Evolutionary conservation across 495 filamentous ascomycete species (phyloP).

Genomic region (Hypoxylon subgilvum): DNA sequence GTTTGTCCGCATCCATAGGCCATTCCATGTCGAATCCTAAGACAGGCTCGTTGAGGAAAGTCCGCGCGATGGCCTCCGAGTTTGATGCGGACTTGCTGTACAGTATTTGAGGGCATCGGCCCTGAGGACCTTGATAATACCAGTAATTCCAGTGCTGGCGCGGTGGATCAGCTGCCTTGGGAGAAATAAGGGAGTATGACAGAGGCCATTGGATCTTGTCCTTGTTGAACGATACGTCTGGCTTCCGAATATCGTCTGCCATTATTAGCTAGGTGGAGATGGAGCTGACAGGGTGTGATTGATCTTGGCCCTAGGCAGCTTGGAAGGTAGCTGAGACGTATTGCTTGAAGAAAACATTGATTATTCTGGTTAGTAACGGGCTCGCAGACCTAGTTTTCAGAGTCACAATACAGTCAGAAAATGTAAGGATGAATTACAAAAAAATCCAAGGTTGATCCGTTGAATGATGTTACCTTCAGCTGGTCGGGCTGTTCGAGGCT

Average conservation of each 20-base stretch:
- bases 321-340: too few relatives aligned
- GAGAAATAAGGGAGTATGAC: conserved; percentile 3
- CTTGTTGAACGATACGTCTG: conserved; percentile 7
- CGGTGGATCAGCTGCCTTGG: neutral
- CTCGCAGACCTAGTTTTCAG: too few relatives aligned
- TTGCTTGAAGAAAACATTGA: too few relatives aligned
- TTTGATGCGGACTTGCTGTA: conserved; percentile 36
- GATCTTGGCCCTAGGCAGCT: too few relatives aligned
- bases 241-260: conserved; percentile 1
- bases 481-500: too few relatives aligned
- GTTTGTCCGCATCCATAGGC: conserved; percentile 53
- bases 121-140: conserved; percentile 10
- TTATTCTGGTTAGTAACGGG: too few relatives aligned
- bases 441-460: too few relatives aligned
- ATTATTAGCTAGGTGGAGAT: neutral
- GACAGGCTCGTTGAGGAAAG: conserved; percentile 66
- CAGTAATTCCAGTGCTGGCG: conserved; percentile 13
- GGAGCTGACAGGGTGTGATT: too few relatives aligned
- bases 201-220: conserved; percentile 30
- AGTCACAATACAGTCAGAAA: too few relatives aligned
- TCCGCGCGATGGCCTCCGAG: conserved; percentile 50
- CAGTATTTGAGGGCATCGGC: conserved; percentile 1
- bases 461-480: too few relatives aligned
- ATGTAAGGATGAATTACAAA: too few relatives aligned
- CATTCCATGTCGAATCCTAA: conserved; percentile 82